A percentile compares a stretch with the other conserved stretches of the same genome.
Conservation (phyloP, 164 flowering plant genomes). For the Magnolia changhungtana region DNA sequence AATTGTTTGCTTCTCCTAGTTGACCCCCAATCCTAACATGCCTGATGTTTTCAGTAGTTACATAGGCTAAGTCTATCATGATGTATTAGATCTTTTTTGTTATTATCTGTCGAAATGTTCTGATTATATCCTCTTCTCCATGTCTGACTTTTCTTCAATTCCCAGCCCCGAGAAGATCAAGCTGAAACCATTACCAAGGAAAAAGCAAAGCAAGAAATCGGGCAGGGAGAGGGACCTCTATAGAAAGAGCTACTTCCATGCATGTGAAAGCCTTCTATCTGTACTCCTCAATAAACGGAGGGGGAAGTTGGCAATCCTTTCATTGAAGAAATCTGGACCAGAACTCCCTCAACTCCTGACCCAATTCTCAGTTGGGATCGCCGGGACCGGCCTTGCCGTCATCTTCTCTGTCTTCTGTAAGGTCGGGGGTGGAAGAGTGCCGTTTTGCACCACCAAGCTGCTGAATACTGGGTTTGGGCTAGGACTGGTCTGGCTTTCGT, state of each 20-base stretch:
- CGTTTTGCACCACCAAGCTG: conserved; percentile 55
- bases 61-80: no score
- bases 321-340: conserved; percentile 64
- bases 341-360: conserved; percentile 64
- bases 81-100: neutral
- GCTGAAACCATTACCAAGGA: conserved; percentile 42
- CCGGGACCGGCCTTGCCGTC: conserved; percentile 86
- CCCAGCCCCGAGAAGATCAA: conserved; percentile 51
- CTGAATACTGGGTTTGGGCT: conserved; percentile 63
- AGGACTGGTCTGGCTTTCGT: conserved; percentile 82
- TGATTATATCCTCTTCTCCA: neutral
- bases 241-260: conserved; percentile 55
- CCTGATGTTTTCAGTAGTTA: no score
- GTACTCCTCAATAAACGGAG: conserved; percentile 43
- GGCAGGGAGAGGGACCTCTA: conserved; percentile 52
- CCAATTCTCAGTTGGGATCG: conserved; percentile 71
- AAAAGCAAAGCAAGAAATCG: conserved; percentile 36
- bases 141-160: conserved; percentile 1
- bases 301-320: conserved; percentile 36
- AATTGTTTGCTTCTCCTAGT: no score
- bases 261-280: conserved; percentile 82
- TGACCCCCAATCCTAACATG: no score
- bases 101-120: neutral
- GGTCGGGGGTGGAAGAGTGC: conserved; percentile 44
- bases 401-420: conserved; percentile 53